Evolutionary conservation across 495 filamentous ascomycete genomes (phyloP).

Genomic region (Aspergillus diversus): DNA sequence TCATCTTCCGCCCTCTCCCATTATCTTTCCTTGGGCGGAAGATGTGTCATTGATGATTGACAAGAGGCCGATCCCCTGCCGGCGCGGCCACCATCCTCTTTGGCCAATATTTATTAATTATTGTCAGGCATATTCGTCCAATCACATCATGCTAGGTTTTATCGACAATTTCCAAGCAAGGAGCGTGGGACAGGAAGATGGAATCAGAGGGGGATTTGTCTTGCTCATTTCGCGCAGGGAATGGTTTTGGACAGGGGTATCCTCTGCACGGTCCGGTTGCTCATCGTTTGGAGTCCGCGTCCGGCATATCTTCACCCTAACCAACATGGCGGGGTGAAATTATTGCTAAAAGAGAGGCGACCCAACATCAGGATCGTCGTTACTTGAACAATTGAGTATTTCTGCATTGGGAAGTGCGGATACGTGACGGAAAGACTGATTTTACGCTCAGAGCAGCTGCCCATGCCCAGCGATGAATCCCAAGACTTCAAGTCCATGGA

Average conservation of each 20-base stretch:
- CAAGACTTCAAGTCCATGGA: too few species aligned
- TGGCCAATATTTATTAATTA: conserved; percentile 1
- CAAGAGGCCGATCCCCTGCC: neutral
- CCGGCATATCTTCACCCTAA: neutral
- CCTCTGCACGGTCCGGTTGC: too few species aligned
- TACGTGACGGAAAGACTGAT: too few species aligned
- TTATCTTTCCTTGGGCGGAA: neutral
- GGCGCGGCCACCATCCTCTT: neutral
- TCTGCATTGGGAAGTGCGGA: too few species aligned
- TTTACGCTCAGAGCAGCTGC: too few species aligned
- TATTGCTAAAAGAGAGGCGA: too few species aligned
- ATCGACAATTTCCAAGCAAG: neutral
- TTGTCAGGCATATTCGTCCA: neutral
- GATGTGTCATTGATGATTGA: neutral
- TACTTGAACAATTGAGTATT: neutral
- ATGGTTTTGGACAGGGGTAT: too few species aligned
- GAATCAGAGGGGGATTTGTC: too few species aligned
- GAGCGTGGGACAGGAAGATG: neutral
- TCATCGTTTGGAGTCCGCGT: neutral
- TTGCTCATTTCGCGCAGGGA: too few species aligned
- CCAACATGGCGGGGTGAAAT: too few species aligned
- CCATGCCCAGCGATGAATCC: too few species aligned
- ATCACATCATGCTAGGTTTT: neutral
- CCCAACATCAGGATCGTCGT: neutral
- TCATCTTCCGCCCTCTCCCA: neutral